Evolutionary conservation across 2,329 filamentous ascomycete genomes (phyloP).

Genomic region (Thelonectria blattea): DNA sequence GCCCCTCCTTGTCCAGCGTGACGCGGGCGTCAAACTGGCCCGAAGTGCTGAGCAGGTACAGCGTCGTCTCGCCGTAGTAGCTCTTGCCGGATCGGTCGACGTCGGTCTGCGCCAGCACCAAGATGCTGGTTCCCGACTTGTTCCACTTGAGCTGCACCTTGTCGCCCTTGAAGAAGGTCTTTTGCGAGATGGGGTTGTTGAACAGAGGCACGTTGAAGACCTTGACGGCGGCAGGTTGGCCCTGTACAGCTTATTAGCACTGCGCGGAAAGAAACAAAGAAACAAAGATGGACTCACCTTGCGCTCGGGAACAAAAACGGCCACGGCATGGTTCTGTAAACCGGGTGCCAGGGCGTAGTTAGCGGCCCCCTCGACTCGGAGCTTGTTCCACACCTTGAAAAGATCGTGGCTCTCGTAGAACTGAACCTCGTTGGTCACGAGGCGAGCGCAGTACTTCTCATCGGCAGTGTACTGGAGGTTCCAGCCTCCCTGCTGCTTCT

Average conservation of each 20-base stretch:
- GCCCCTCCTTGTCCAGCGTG: constrained; percentile 92
- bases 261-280: background rate
- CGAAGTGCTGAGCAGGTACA: constrained; percentile 92
- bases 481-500: constrained; percentile 95
- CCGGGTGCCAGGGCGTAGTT: constrained; percentile 92
- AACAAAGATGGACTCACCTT: constrained; percentile 65
- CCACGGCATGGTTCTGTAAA: constrained; percentile 82
- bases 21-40: constrained; percentile 93
- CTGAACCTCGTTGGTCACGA: constrained; percentile 96
- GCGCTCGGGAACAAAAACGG: constrained; percentile 93
- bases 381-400: constrained; percentile 89
- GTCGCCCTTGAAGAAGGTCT: constrained; percentile 99
- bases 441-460: constrained; percentile 89
- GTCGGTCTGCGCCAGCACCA: constrained; percentile 96
- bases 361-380: constrained; percentile 86
- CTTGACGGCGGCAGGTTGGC: constrained; percentile 91
- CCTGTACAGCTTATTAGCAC: constrained; percentile 56
- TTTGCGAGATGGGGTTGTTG: constrained; percentile 82
- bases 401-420: constrained; percentile 92
- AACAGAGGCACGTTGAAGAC: constrained; percentile 94
- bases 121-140: constrained; percentile 83
- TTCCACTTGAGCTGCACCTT: constrained; percentile 99
- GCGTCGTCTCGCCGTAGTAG: constrained; percentile 97
- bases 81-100: constrained; percentile 99
- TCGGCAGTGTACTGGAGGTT: constrained; percentile 96